Percentiles rank a stretch among this genome's conserved stretches.
Conservation (phyloP, 345 rosid genomes). For the Moringa oleifera region DNA sequence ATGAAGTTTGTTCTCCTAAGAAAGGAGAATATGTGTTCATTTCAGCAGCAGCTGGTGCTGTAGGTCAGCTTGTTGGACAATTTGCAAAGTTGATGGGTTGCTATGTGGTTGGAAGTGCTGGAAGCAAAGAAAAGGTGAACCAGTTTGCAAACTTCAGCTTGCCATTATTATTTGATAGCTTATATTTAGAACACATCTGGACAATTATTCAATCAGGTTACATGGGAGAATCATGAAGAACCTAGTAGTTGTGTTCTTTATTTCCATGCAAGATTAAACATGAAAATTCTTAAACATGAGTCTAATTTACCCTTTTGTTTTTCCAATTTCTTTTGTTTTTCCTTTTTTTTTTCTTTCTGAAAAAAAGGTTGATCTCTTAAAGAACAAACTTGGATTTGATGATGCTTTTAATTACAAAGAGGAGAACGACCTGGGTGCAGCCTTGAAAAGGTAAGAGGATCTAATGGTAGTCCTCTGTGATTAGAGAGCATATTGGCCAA, state of each 20-base stretch:
- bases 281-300: too few relatives aligned
- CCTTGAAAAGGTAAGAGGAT: slow-evolving; percentile 65
- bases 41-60: slow-evolving; percentile 55
- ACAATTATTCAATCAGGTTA: too few relatives aligned
- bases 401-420: slow-evolving; percentile 77
- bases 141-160: slow-evolving; percentile 33
- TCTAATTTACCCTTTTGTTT: too few relatives aligned
- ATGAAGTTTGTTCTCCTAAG: slow-evolving; percentile 44
- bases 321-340: not conserved
- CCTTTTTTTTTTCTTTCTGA: too few relatives aligned
- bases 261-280: too few relatives aligned
- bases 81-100: slow-evolving; percentile 48
- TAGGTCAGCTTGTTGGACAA: slow-evolving; percentile 61
- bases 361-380: slow-evolving; percentile 52
- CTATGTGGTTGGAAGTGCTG: slow-evolving; percentile 53
- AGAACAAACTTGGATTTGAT: slow-evolving; percentile 57
- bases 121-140: slow-evolving; percentile 37
- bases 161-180: too few relatives aligned
- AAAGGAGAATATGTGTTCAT: slow-evolving; percentile 43
- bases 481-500: too few relatives aligned
- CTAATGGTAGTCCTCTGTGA: too few relatives aligned
- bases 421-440: slow-evolving; percentile 43
- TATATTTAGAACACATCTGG: too few relatives aligned
- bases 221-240: slow-evolving; percentile 29
- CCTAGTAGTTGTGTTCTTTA: not conserved